phyloP scores from a whole-genome alignment of 352 stramenopile genomes.

The Phytophthora cactorum region DNA sequence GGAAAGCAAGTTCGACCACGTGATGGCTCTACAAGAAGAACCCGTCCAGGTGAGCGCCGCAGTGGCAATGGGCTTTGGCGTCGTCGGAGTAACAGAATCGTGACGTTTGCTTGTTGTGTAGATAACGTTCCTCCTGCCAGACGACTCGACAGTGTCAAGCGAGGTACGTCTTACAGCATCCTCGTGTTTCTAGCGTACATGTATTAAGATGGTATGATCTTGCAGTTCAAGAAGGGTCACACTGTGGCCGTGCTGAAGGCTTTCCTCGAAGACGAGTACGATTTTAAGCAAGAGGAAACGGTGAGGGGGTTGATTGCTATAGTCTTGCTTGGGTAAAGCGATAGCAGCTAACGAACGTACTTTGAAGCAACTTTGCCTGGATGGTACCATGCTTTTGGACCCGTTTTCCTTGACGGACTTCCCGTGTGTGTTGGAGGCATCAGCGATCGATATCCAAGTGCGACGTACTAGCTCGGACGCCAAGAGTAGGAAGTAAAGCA shows the following conservation, averaged over 20 bases:
- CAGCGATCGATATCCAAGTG: slow-evolving; percentile 53
- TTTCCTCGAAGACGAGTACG: slow-evolving; percentile 63
- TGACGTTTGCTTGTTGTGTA: slow-evolving; percentile 16
- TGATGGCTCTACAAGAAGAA: slow-evolving; percentile 65
- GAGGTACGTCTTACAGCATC: slow-evolving; percentile 24
- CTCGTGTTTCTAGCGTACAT: neutral
- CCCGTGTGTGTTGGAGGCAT: slow-evolving; percentile 38
- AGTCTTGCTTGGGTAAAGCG: neutral
- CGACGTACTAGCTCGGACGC: slow-evolving; percentile 20
- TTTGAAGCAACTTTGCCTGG: slow-evolving; percentile 51
- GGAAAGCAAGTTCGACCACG: slow-evolving; percentile 68
- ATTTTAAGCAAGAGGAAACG: slow-evolving; percentile 41
- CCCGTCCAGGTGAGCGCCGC: slow-evolving; percentile 41
- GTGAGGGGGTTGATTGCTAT: slow-evolving; percentile 24
- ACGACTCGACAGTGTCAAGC: slow-evolving; percentile 56
- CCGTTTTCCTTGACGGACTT: slow-evolving; percentile 76
- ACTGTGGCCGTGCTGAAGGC: slow-evolving; percentile 66
- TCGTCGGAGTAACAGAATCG: neutral
- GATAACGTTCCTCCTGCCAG: slow-evolving; percentile 62
- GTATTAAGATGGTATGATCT: neutral
- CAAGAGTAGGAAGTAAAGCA: slow-evolving; percentile 38
- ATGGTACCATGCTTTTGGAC: slow-evolving; percentile 53
- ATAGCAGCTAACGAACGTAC: neutral
- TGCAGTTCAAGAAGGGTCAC: slow-evolving; percentile 73
- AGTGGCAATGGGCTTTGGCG: neutral